Base-by-base conservation (phyloP, 2,329 filamentous ascomycete genomes). In the Arthroderma sp. region DNA sequence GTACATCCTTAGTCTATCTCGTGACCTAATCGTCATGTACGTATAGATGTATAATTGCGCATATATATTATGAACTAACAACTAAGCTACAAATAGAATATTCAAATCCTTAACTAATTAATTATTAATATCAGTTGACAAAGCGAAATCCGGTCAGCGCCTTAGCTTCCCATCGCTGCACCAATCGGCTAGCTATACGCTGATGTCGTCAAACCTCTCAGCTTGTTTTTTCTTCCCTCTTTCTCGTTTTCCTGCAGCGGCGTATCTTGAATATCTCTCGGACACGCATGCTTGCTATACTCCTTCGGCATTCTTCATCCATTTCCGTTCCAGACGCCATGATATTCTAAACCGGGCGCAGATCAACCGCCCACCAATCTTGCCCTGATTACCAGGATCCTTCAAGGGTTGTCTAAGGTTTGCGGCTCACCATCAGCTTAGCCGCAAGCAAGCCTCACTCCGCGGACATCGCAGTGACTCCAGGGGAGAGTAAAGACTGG, bases 331-430 rank as follows among this genome's bases (percentile, higher is more conserved):
- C 44, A 51, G 44, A 19, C 44, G 44, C 44, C 44, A 25, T 51
- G 31, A 51, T n/a, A 13, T 51, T 51, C 44, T n/a, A 51, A 51
- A 51, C 44, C 2, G 44, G 25, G 44, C 44, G 44, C 44, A 33
- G 44, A 51, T 51, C 44, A 51, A 51, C 44, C 44, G 44, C 44
- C 25, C 44, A 33, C 44, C 44, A 51, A 51, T 51, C 44, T 15
- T 9, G 25, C 25, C 13, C 44, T 31, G 25, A 33, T 33, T 23
- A 51, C 44, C 44, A 51, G 44, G 44, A 51, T 51, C 41, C 15
- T 44, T 25, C 41, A 44, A 44, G 41, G 41, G 41, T 33, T 25
- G 2, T 35, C 28, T 21, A 31, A 25, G 23, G 7, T 51, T 51
- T 51, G 44, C 44, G 44, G 44, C 44, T 51, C 44, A 51, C 44